Evolutionary conservation across 768 basidiomycete species (phyloP), one percentile per base, ranked within the genome.

Genomic region (Aureoboletus auriporus): DNA sequence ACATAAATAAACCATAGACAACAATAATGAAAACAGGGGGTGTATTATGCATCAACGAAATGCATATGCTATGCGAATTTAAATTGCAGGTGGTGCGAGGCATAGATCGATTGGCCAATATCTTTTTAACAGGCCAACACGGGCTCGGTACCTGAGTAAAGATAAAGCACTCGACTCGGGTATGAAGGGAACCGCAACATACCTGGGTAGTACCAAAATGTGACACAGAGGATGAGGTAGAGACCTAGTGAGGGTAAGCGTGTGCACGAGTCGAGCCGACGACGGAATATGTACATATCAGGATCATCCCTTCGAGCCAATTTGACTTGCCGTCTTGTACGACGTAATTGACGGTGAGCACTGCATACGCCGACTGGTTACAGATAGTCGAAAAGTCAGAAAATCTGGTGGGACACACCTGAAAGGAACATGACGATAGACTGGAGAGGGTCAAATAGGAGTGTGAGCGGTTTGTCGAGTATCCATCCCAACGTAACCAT

Each of bases 391-490:
- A 12, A 12, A 26, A 41, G 27, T 23, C 20, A 26, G 31, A 8
- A 34, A 34, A 14, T 31, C 20, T 13, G 12, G 35, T 10, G 20
- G 62, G 66, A 41, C 56, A 2, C 33, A 57, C 60, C 61, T 30
- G 59, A 45, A 33, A 58, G 44, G 50, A 50, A 63, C 41, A 56
- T 6, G 28, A 54, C 44, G 27, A 64, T 45, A 3, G 89, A 87
- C 66, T 95, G 86, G 61, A 89, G 88, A 0, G 90, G 88, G 59
- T 96, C 92, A 63, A 95, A 93, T 39, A 94, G 66, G 34, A 94
- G 76, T 0, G 87, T 83, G 36, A 89, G 68, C 0, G 87, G 86
- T 57, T 93, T 93, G 29, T 78, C 78, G 43, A 89, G 77, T 12
- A 80, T 77, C 93, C 93, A 96, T 6, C 73, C 90, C 4, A 94